phyloP scores from a whole-genome alignment of 148 eudicot species.

The Spergularia marina region DNA sequence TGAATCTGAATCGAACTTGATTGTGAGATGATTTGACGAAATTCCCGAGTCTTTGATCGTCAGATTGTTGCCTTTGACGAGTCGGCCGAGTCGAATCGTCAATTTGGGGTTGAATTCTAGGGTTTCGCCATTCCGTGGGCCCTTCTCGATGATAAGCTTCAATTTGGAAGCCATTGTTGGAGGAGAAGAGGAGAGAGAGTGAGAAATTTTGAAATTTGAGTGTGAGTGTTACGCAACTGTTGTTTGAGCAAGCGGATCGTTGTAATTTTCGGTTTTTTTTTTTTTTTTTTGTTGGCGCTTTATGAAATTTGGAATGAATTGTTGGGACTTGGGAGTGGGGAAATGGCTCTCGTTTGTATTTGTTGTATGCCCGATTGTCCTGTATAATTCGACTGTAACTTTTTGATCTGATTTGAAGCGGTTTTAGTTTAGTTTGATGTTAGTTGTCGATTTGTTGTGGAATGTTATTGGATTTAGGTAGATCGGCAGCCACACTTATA shows the following conservation, averaged over 20 bases:
- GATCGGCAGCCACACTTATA: no score
- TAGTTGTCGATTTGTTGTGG: no score
- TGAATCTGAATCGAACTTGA: constrained; percentile 35
- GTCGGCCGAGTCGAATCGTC: constrained; percentile 49
- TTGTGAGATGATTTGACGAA: constrained; percentile 64
- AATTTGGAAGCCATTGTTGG: constrained; percentile 37
- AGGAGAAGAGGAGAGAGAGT: background rate
- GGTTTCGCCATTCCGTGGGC: constrained; percentile 65
- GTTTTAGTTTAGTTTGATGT: no score
- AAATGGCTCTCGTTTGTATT: no score
- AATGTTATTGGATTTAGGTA: no score
- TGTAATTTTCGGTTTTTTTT: no score
- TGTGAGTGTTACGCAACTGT: background rate
- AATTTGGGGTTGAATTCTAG: constrained; percentile 41
- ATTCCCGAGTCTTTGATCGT: constrained; percentile 71
- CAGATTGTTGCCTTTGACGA: constrained; percentile 58
- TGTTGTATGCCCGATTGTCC: no score
- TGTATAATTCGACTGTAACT: background rate
- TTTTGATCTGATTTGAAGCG: background rate
- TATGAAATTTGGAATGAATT: background rate
- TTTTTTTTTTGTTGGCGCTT: background rate
- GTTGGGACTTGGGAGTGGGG: no score
- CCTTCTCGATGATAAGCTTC: constrained; percentile 59
- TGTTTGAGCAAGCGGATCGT: no score
- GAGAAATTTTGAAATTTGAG: constrained; percentile 14